phyloP scores from a whole-genome alignment of 345 rosid species.

The Pseudoturritis turrita region DNA sequence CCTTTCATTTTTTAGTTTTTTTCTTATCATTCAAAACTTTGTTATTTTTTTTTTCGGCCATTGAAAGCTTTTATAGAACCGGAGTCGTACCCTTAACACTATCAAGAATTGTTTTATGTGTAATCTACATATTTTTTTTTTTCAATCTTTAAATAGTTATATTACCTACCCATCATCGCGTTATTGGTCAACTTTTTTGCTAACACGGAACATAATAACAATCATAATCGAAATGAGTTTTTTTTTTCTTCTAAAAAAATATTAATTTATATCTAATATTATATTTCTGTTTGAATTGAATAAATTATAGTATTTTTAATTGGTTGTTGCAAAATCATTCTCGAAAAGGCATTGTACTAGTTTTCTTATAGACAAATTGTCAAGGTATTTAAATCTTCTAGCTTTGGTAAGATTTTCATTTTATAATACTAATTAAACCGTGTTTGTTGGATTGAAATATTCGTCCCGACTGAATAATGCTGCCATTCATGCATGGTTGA shows the following conservation, averaged over 20 bases:
- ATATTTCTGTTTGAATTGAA: not conserved
- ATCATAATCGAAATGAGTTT: not conserved
- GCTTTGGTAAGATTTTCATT: not conserved
- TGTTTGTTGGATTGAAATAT: not conserved
- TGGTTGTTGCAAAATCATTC: conserved; percentile 13
- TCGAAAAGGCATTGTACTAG: not conserved
- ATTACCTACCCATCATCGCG: not conserved
- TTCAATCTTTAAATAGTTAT: not conserved
- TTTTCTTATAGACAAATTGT: not conserved
- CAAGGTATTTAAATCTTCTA: not conserved
- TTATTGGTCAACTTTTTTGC: not conserved
- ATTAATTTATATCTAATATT: not conserved
- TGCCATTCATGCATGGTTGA: conserved; percentile 8
- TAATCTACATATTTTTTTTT: not conserved
- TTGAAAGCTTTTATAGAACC: not conserved
- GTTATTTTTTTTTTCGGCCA: too few relatives aligned
- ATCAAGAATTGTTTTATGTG: not conserved
- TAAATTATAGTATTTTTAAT: not conserved
- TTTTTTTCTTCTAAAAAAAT: not conserved
- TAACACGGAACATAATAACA: not conserved
- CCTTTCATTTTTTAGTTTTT: not conserved
- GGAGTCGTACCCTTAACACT: not conserved
- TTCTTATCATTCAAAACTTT: too few relatives aligned
- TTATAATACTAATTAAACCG: not conserved
- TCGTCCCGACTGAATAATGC: not conserved